Base-by-base conservation (phyloP, 148 eudicot genomes). In the Diospyros kaki region DNA sequence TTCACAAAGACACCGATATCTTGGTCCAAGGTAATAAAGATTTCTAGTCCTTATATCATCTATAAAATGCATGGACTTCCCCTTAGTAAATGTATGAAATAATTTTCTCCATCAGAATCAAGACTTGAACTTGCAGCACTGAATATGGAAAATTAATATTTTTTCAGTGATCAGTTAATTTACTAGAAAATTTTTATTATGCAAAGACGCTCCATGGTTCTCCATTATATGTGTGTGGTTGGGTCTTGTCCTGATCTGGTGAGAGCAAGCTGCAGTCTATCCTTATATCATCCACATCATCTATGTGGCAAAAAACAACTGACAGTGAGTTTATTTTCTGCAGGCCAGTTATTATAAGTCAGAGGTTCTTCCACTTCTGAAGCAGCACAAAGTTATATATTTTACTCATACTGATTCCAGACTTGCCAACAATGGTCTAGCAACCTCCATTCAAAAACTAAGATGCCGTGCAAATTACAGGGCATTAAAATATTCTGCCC, bases 381-480 rank as follows among this genome's bases (percentile, higher is more conserved):
- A 89, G 90, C 90, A 88, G 83, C 94, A 92, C 82, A 95, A 91
- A 85, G 97, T 95, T 63, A 74, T 95, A 12, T 92, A 95, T 77
- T 88, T 93, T 69, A 95, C 99, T 69, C 99, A 93, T 75, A 89
- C 94, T 17, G 99, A 95, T 86, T 92, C 99, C 65, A 86, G 99
- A 53, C 75, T 93, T 13, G 97, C 99, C 58, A 95, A 95, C 83
- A 95, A 93, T 71, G 94, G 86, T 69, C 69, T 93, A 68, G 89
- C 89, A 51, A 81, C 67, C 79, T 83, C 88, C 62, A 89, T 88
- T 66, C 99, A 95, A 78, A 92, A 91, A 89, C 85, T 95, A 68
- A 84, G 99, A 80, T 95, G 99, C 83, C 93, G 86, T 69, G 97
- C 93, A 40, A 95, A 92, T 79, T 95, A 89, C 84, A 83, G 76